A percentile compares a stretch with the other conserved stretches of the same genome.
phyloP scores from a whole-genome alignment of 1,284 basidiomycete genomes.

The Ceratobasidium sp. region DNA sequence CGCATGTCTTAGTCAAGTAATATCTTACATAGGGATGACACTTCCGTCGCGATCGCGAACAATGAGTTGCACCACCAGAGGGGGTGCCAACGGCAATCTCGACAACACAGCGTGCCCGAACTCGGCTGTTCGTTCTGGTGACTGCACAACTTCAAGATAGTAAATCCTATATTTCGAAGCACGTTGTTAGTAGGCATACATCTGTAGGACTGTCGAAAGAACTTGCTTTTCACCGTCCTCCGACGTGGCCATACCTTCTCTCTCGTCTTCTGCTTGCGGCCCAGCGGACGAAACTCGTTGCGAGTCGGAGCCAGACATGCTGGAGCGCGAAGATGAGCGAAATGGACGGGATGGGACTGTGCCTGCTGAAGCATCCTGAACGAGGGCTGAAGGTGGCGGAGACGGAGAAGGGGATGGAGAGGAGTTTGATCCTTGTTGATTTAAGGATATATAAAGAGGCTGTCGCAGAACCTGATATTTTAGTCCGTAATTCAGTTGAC shows the following conservation, averaged over 20 bases:
- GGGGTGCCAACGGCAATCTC: slow-evolving; percentile 80
- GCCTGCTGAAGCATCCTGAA: not conserved
- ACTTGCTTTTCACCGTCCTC: slow-evolving; percentile 36
- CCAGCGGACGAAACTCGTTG: slow-evolving; percentile 8
- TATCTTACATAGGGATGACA: slow-evolving; percentile 70
- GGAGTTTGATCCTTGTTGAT: slow-evolving; percentile 17
- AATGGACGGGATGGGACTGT: slow-evolving; percentile 19
- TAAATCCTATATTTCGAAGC: slow-evolving; percentile 55
- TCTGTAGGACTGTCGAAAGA: not conserved
- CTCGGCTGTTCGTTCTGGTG: slow-evolving; percentile 78
- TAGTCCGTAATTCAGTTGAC: slow-evolving; percentile 11
- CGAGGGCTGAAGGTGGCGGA: slow-evolving; percentile 13
- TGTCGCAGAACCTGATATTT: not conserved
- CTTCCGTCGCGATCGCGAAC: slow-evolving; percentile 74
- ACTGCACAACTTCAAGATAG: slow-evolving; percentile 78
- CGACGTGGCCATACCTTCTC: slow-evolving; percentile 34
- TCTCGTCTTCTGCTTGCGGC: slow-evolving; percentile 29
- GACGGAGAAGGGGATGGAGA: slow-evolving; percentile 35
- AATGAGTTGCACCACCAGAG: slow-evolving; percentile 77
- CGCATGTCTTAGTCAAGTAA: not conserved
- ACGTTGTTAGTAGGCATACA: not conserved
- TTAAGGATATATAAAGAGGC: slow-evolving; percentile 1
- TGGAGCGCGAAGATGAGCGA: slow-evolving; percentile 24
- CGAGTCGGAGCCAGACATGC: slow-evolving; percentile 29
- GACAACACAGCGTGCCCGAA: slow-evolving; percentile 77